These are phyloP conservation scores for Aspergillus calidoustus DNA, from an alignment of 2,329 filamentous ascomycete genomes.

Conservation along the genomic window DNA sequence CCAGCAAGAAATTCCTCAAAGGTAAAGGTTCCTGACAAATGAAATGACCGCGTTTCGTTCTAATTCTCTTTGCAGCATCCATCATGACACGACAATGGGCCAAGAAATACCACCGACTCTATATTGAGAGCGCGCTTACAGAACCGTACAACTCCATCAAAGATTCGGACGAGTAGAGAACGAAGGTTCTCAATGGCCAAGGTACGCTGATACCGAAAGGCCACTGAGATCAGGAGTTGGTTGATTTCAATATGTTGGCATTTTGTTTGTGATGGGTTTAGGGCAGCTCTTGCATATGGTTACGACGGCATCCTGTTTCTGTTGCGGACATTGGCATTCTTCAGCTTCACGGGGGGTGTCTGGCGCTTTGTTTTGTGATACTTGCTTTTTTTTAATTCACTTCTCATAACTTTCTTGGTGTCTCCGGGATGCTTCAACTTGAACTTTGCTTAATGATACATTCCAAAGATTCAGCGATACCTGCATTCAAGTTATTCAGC, in stretches of 20 bases:
- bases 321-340: conserved; percentile 42
- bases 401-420: conserved; percentile 26
- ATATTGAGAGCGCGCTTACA: conserved; percentile 39
- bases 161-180: conserved; percentile 36
- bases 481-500: conserved; percentile 17
- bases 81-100: conserved; percentile 92
- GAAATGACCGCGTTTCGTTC: not conserved
- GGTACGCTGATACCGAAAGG: conserved; percentile 26
- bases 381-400: conserved; percentile 27
- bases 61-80: conserved; percentile 65
- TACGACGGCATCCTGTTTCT: conserved; percentile 42
- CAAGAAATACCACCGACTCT: conserved; percentile 68
- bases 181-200: conserved; percentile 29
- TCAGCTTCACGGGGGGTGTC: conserved; percentile 39
- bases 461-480: conserved; percentile 25
- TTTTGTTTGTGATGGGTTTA: conserved; percentile 48
- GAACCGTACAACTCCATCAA: conserved; percentile 40
- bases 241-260: conserved; percentile 44
- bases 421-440: conserved; percentile 31
- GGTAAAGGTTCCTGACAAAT: conserved; percentile 61
- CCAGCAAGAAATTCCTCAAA: conserved; percentile 98
- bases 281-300: conserved; percentile 46
- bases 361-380: conserved; percentile 33
- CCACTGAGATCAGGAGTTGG: conserved; percentile 30
- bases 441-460: conserved; percentile 35